A percentile compares a stretch with the other conserved stretches of the same genome.
Conservation (phyloP, 1,284 basidiomycete genomes). For the Phylloboletellus chloephorus region DNA sequence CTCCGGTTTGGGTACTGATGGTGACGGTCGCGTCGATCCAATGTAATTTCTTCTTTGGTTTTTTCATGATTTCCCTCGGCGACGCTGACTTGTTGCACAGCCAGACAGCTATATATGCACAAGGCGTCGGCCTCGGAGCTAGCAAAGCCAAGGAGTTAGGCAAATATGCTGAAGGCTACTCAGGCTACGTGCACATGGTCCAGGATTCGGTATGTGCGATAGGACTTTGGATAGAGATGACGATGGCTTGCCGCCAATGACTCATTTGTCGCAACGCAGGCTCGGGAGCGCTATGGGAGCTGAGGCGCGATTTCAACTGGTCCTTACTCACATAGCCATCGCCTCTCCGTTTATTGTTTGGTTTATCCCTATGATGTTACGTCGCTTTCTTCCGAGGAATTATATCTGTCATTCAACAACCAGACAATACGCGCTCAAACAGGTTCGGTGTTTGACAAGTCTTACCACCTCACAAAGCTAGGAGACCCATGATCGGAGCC, state of each 20-base stretch:
- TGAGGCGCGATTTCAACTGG: constrained; percentile 15
- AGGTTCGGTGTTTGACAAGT: not conserved
- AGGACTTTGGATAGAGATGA: constrained; percentile 21
- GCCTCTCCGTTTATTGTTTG: constrained; percentile 7
- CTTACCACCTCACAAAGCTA: constrained; percentile 22
- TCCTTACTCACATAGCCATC: constrained; percentile 10
- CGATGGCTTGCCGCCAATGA: constrained; percentile 19
- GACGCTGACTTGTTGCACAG: constrained; percentile 34
- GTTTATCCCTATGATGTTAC: constrained; percentile 17
- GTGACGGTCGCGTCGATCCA: constrained; percentile 82
- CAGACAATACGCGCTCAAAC: constrained; percentile 3
- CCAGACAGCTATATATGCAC: constrained; percentile 78
- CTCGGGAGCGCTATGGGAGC: constrained; percentile 40
- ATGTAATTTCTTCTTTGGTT: constrained; percentile 58
- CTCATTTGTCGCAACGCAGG: constrained; percentile 34
- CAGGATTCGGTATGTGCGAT: constrained; percentile 53
- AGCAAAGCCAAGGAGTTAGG: constrained; percentile 81
- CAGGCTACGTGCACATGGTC: constrained; percentile 69
- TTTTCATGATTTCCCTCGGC: constrained; percentile 2
- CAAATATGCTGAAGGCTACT: constrained; percentile 66
- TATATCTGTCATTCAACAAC: constrained; percentile 17
- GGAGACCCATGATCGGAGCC: constrained; percentile 26
- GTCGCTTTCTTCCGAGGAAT: constrained; percentile 14
- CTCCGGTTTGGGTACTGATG: constrained; percentile 74
- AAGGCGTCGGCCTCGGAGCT: constrained; percentile 82